These are phyloP conservation scores for Sistotremastrum suecicum DNA, from an alignment of 768 basidiomycete species.

Conservation along the genomic window DNA sequence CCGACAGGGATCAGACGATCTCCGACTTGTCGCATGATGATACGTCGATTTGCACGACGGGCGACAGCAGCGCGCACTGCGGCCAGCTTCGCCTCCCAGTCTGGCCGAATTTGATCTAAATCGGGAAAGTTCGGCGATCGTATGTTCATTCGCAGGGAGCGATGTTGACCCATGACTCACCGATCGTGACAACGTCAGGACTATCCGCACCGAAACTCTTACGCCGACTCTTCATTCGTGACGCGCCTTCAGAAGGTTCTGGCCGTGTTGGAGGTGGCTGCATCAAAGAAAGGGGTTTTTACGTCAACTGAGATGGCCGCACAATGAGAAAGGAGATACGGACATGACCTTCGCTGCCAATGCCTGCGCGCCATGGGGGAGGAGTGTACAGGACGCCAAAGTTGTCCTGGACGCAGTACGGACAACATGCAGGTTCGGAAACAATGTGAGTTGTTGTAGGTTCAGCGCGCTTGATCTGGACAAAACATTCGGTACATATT, in stretches of 20 bases:
- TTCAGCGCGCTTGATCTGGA: slow-evolving; percentile 94
- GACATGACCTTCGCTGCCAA: slow-evolving; percentile 61
- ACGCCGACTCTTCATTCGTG: slow-evolving; percentile 51
- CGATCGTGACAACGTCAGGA: slow-evolving; percentile 84
- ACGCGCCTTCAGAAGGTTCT: slow-evolving; percentile 36
- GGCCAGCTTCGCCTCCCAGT: slow-evolving; percentile 94
- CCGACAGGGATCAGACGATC: slow-evolving; percentile 96
- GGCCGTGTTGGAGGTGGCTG: slow-evolving; percentile 34
- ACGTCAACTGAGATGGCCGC: background rate
- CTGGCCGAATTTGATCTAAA: slow-evolving; percentile 89
- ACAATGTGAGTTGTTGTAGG: slow-evolving; percentile 91
- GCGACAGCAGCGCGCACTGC: slow-evolving; percentile 91
- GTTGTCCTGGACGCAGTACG: slow-evolving; percentile 95
- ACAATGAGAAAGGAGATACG: slow-evolving; percentile 15
- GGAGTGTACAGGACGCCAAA: slow-evolving; percentile 86
- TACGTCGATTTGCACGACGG: slow-evolving; percentile 88
- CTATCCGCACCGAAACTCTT: slow-evolving; percentile 81
- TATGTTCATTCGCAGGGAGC: slow-evolving; percentile 2
- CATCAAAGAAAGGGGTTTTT: background rate
- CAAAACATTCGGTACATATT: slow-evolving; percentile 98
- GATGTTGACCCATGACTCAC: slow-evolving; percentile 27
- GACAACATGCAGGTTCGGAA: slow-evolving; percentile 93
- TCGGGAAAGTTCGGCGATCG: slow-evolving; percentile 4
- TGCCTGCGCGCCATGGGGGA: slow-evolving; percentile 69
- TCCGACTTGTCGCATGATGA: slow-evolving; percentile 97